phyloP scores from a whole-genome alignment of 129 eudicot species.

The Pseudognaphalium luteoalbum region DNA sequence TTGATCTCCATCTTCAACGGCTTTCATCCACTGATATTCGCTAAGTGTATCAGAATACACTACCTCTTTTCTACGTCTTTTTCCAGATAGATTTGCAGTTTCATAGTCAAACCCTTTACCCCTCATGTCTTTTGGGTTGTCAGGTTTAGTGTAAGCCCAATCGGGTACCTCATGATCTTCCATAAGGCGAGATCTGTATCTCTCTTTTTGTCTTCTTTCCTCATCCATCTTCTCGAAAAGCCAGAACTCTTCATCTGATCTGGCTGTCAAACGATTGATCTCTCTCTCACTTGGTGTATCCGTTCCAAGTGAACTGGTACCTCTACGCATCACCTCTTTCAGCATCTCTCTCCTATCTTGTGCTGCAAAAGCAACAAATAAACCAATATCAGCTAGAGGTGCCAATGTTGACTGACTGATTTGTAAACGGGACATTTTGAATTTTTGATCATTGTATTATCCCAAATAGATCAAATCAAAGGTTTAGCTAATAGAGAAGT shows the following conservation, averaged over 20 bases:
- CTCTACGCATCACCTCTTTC: constrained; percentile 87
- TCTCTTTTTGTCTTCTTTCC: constrained; percentile 79
- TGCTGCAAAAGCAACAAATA: constrained; percentile 32
- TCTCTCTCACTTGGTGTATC: constrained; percentile 97
- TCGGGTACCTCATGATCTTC: constrained; percentile 93
- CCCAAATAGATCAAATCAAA: background rate
- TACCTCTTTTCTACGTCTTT: constrained; percentile 83
- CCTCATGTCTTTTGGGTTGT: constrained; percentile 52
- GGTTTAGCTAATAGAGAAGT: background rate
- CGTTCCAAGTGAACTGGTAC: constrained; percentile 75
- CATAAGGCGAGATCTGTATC: constrained; percentile 93
- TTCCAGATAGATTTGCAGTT: constrained; percentile 62
- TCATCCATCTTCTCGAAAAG: constrained; percentile 93
- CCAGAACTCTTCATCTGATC: constrained; percentile 40
- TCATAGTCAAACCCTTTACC: constrained; percentile 83
- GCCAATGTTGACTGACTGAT: background rate
- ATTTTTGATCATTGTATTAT: background rate
- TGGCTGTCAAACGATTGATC: constrained; percentile 14
- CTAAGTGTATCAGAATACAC: constrained; percentile 64
- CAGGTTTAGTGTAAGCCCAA: constrained; percentile 73
- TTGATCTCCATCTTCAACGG: constrained; percentile 73
- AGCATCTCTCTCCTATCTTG: constrained; percentile 91
- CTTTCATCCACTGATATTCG: constrained; percentile 69
- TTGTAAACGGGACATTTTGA: background rate
- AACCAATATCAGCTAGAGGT: background rate